phyloP scores from a whole-genome alignment of 257 asterid genomes.

The Jasminum sambac region DNA sequence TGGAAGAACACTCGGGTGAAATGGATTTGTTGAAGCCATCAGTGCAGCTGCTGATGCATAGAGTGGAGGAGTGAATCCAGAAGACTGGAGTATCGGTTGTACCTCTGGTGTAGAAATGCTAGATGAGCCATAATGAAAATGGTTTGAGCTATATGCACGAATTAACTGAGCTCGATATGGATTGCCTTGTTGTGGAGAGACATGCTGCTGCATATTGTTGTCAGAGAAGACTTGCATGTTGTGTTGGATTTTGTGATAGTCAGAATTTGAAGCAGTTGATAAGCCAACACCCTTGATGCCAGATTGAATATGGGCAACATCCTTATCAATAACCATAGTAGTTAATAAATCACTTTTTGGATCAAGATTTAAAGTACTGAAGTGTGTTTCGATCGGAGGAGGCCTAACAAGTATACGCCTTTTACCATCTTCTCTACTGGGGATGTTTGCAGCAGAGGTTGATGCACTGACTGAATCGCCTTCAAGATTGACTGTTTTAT shows the following conservation, averaged over 20 bases:
- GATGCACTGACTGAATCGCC: slow-evolving; percentile 11
- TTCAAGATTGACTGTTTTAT: slow-evolving; percentile 21
- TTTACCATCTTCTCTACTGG: slow-evolving; percentile 22
- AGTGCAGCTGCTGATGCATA: slow-evolving; percentile 32
- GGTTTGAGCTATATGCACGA: slow-evolving; percentile 32
- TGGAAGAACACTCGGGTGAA: slow-evolving; percentile 34
- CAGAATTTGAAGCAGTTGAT: slow-evolving; percentile 21
- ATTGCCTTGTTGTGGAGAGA: slow-evolving; percentile 22
- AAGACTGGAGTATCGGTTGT: slow-evolving; percentile 37
- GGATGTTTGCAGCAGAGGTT: slow-evolving; percentile 18
- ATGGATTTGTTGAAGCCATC: slow-evolving; percentile 28
- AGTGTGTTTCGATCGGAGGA: slow-evolving; percentile 10
- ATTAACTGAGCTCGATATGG: slow-evolving; percentile 26
- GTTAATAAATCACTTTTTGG: slow-evolving; percentile 17
- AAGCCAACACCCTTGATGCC: slow-evolving; percentile 9
- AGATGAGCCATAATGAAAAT: slow-evolving; percentile 30
- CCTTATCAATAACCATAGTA: slow-evolving; percentile 6
- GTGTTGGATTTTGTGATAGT: slow-evolving; percentile 16
- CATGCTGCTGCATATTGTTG: slow-evolving; percentile 28
- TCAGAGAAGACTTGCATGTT: slow-evolving; percentile 21
- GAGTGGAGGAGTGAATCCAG: slow-evolving; percentile 32
- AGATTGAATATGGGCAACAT: slow-evolving; percentile 18
- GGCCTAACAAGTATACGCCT: slow-evolving; percentile 12
- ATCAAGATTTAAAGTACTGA: slow-evolving; percentile 19
- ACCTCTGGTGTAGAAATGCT: slow-evolving; percentile 24